Evolutionary conservation across 163 green algal genomes (phyloP).

Genomic region (Scenedesmus sp.): DNA sequence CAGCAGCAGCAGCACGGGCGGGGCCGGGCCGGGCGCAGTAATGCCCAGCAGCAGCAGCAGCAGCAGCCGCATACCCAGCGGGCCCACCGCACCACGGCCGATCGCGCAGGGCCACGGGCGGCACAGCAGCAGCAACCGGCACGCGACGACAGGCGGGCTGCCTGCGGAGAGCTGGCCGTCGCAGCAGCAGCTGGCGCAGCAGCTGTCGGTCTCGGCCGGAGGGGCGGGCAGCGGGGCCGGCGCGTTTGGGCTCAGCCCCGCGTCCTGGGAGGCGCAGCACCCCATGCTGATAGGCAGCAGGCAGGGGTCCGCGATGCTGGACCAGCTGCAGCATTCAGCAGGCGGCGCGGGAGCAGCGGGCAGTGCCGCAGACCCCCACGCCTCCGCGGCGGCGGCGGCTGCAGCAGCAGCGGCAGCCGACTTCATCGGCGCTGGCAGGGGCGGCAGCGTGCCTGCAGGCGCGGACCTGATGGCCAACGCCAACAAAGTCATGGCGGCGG

Average conservation of each 20-base stretch:
- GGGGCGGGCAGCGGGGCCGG: background rate
- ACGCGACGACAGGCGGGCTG: background rate
- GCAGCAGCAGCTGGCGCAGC: background rate
- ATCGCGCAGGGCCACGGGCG: background rate
- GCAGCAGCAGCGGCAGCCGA: conserved; percentile 32
- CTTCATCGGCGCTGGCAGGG: background rate
- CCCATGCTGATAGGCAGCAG: background rate
- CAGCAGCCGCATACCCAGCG: background rate
- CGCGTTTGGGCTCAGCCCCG: conserved; percentile 28
- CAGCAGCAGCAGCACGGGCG: conserved; percentile 37
- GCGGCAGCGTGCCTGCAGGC: background rate
- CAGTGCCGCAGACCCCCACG: background rate
- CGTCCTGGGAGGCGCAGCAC: conserved; percentile 10
- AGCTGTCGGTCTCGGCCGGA: conserved; percentile 6
- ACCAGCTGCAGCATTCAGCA: background rate
- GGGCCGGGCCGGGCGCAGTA: background rate
- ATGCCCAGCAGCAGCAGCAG: conserved; percentile 4
- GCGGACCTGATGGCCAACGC: background rate
- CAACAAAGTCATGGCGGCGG: background rate
- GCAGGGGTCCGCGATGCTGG: background rate
- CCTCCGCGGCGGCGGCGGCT: background rate
- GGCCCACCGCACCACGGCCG: conserved; percentile 29
- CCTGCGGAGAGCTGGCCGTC: background rate
- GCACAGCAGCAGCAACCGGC: conserved; percentile 7
- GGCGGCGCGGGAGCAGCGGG: background rate